Conservation (phyloP, 306 rosid species). For the Cucurbita ficifolia region DNA sequence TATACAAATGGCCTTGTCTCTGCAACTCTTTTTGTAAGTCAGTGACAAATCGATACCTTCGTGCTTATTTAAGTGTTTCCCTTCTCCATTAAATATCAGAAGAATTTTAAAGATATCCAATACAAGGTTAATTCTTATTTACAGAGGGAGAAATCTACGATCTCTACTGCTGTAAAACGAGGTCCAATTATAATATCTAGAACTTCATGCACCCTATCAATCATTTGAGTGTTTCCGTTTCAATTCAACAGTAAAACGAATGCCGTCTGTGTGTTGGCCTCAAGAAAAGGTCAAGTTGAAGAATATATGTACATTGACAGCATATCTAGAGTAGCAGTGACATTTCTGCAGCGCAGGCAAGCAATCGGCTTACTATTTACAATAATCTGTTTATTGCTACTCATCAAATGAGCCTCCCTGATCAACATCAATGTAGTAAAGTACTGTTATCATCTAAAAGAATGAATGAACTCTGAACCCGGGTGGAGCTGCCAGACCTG, state of each 20-base stretch:
- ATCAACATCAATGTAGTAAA: background rate
- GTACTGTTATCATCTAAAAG: background rate
- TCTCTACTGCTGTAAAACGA: background rate
- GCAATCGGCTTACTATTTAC: background rate
- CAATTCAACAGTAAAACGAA: background rate
- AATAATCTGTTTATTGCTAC: background rate
- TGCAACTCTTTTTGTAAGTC: slow-evolving; percentile 12
- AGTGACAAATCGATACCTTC: slow-evolving; percentile 14
- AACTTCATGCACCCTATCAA: background rate
- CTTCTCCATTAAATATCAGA: background rate
- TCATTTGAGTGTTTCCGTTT: background rate
- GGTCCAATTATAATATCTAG: background rate
- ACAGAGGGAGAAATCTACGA: background rate
- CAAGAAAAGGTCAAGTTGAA: background rate
- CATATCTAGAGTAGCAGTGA: background rate
- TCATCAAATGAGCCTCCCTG: too few relatives aligned
- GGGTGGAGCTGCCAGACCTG: background rate
- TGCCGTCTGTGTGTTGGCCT: background rate
- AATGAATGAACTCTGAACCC: background rate
- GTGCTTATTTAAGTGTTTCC: slow-evolving; percentile 5
- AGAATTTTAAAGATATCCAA: background rate
- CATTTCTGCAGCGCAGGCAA: background rate
- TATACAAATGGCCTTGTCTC: background rate
- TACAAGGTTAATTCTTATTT: background rate
- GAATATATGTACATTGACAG: background rate